Base-by-base conservation (phyloP, 257 asterid species). In the Salvia rosmarinus region DNA sequence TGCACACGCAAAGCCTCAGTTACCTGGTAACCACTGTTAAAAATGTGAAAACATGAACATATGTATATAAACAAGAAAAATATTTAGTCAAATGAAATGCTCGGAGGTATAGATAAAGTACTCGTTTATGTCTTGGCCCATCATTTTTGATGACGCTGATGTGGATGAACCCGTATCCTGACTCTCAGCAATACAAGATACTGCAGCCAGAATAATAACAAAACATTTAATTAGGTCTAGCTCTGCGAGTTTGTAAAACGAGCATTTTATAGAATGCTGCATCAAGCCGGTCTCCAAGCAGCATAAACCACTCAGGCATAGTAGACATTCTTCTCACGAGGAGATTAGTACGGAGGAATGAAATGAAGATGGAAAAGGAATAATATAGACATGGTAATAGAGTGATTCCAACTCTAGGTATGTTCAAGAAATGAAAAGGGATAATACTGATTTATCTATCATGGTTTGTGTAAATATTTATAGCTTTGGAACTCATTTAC, bases 1-100 rank as follows among this genome's bases (percentile, higher is more conserved):
- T 92, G 98, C 37, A 82, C 87, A n/a, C 95, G 95, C 83, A 92
- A 76, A 68, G 98, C 98, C 82, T 92, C 98, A 2, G 96, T 90
- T 64, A 92, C 95, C 84, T 85, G 96, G 84, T 72, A 81, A 16
- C 98, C 92, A 56, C 98, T 92, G 94, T 67, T 61, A 11, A 75
- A 58, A 76, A 76, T 51, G 34, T 51, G 75, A 70, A 67, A 68
- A 32, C 19, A 42, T 43, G n/a, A 61, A 30, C 43, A n/a, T 78
- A 69, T 6, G 17, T 74, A 37, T 65, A 44, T 6, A 2, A 23
- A 5, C 55, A 52, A 47, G 47, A 49, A 59, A 23, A 4, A 3
- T 40, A 67, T 67, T 23, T 59, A 68, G 16, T 1, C 9, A 58
- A 60, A 17, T 46, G 46, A 67, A 66, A 51, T n/a, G 34, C 2